These are phyloP conservation scores for Dentipellis fragilis DNA, from an alignment of 768 basidiomycete genomes.

Conservation along the genomic window DNA sequence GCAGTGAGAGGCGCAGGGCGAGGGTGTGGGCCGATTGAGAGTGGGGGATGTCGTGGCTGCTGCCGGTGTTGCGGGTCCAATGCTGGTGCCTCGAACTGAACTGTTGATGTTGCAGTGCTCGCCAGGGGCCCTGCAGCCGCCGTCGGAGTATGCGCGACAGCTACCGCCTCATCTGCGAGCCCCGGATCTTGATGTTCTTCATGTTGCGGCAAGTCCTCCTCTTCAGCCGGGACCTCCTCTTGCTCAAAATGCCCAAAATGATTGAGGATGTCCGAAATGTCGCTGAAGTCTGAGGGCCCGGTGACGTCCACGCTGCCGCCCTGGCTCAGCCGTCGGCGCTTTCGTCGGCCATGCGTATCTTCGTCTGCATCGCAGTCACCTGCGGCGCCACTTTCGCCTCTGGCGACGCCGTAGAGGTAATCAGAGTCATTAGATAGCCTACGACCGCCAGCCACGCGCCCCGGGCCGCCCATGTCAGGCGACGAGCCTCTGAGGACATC, in stretches of 20 bases:
- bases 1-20: constrained; percentile 1
- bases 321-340: constrained; percentile 15
- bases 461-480: neutral
- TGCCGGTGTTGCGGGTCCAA: neutral
- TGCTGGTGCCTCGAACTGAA: neutral
- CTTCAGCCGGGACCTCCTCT: constrained; percentile 25
- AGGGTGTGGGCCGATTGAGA: neutral
- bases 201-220: neutral
- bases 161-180: constrained; percentile 3
- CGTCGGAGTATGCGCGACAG: neutral
- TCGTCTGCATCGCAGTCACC: constrained; percentile 22
- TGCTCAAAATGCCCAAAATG: constrained; percentile 66
- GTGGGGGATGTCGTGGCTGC: constrained; percentile 1
- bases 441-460: neutral
- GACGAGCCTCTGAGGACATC: constrained; percentile 20
- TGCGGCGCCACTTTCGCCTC: neutral
- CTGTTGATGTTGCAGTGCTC: neutral
- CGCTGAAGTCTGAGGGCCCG: constrained; percentile 53
- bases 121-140: neutral
- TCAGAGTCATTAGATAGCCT: constrained; percentile 18
- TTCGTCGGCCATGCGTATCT: constrained; percentile 6
- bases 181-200: constrained; percentile 8
- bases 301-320: constrained; percentile 19
- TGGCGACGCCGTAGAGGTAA: constrained; percentile 26
- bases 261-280: constrained; percentile 70